Evolutionary conservation across 2,329 filamentous ascomycete species (phyloP).

Genomic region (Escovopsis sp.): DNA sequence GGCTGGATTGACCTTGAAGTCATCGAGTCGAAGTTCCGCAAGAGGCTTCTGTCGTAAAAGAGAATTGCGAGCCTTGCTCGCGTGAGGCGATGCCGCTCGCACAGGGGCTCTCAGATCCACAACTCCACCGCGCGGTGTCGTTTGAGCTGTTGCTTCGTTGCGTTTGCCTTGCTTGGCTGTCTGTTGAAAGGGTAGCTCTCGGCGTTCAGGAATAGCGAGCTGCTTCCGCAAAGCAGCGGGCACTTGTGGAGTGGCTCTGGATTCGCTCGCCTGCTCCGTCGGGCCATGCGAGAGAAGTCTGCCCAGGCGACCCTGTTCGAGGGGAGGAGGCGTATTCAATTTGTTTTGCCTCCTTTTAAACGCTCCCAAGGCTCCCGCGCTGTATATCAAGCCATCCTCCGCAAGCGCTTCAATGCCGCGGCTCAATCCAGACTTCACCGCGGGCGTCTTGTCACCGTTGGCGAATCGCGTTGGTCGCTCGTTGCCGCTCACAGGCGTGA

Average conservation of each 20-base stretch:
- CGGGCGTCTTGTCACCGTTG: conserved; percentile 7
- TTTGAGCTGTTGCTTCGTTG: not conserved
- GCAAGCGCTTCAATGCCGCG: conserved; percentile 29
- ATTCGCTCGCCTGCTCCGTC: no score
- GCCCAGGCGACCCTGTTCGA: conserved; percentile 17
- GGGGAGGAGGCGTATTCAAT: conserved; percentile 2
- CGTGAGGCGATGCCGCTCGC: no score
- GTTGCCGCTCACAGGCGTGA: conserved; percentile 25
- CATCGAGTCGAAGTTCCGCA: conserved; percentile 43
- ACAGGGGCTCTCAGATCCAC: no score
- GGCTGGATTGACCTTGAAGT: conserved; percentile 72
- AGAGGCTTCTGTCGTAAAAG: conserved; percentile 35
- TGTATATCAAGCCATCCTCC: conserved; percentile 31
- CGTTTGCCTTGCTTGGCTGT: not conserved
- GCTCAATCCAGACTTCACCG: conserved; percentile 13
- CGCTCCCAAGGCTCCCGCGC: conserved; percentile 6
- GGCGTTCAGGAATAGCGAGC: conserved; percentile 23
- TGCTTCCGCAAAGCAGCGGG: conserved; percentile 7
- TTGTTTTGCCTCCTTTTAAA: conserved; percentile 1
- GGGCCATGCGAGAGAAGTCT: conserved; percentile 8
- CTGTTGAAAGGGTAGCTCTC: conserved; percentile 27
- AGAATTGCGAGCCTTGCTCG: not conserved
- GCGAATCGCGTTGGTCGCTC: conserved; percentile 11
- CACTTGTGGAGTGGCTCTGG: conserved; percentile 5
- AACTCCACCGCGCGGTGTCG: not conserved